Base-by-base conservation (phyloP, 2,329 filamentous ascomycete species). In the Cladosporium colombiae region DNA sequence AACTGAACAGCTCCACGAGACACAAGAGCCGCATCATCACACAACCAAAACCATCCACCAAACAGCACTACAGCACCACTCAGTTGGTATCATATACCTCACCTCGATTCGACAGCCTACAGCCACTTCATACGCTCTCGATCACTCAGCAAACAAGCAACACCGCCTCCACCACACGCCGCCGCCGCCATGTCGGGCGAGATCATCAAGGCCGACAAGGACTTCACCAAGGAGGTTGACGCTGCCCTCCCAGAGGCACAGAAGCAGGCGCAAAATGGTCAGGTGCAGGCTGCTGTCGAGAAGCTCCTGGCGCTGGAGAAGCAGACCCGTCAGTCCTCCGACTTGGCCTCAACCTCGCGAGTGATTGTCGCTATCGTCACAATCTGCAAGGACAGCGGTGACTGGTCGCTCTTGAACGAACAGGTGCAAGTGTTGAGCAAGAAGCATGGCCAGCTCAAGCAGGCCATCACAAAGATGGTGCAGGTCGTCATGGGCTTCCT, bases 381-480 rank as follows among this genome's bases (percentile, higher is more conserved):
- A 77, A 88, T 98, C 83, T 94, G 92, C 83, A 98, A 97, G 81
- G 86, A 96, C 79, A 89, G 91, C 23, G 90, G 90, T 72, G 93
- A 99, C 79, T 99, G 95, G 95, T 89, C 88, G 78, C 83, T 97
- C 75, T 86, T 99, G 81, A 98, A 97, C 78, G 95, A 99, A 82
- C 95, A 99, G 82, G 92, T 97, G 69, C 85, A 97, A 74, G 85
- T 97, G 70, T 85, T 99, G 66, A 98, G 95, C 71, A 99, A 99
- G 89, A 99, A 99, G 84, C 95, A 99, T 91, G 92, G 93, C 74
- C 95, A 99, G 84, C 93, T 99, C 77, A 99, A 99, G 82, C 95
- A 98, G 81, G 95, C 95, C 76, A 95, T 93, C 75, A 98, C 95
- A 74, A 95, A 94, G 84, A 99, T 99, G 95, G 93, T 99, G 68